Percentiles rank a stretch among this genome's conserved stretches.
phyloP scores from a whole-genome alignment of 768 basidiomycete species.

The Obba rivulosa region DNA sequence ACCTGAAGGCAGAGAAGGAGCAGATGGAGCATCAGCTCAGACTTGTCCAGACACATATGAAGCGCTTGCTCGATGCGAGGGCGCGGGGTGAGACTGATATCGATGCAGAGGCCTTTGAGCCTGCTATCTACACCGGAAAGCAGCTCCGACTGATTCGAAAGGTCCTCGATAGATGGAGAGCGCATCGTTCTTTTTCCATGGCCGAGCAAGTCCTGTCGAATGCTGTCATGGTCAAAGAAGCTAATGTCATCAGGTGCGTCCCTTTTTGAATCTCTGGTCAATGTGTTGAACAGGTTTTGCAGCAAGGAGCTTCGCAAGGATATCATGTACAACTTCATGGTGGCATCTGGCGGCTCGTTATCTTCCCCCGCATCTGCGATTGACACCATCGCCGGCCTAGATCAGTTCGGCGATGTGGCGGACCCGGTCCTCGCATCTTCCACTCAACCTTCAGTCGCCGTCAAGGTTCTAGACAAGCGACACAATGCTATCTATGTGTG shows the following conservation, averaged over 20 bases:
- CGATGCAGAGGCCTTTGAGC: slow-evolving; percentile 63
- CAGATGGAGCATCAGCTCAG: slow-evolving; percentile 89
- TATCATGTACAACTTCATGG: slow-evolving; percentile 88
- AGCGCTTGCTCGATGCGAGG: slow-evolving; percentile 68
- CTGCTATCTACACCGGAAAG: slow-evolving; percentile 74
- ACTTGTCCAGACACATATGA: slow-evolving; percentile 79
- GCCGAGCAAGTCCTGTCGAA: slow-evolving; percentile 82
- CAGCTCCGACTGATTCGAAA: slow-evolving; percentile 80
- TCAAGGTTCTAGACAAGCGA: slow-evolving; percentile 88
- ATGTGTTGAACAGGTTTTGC: slow-evolving; percentile 1
- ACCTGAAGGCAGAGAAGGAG: slow-evolving; percentile 84
- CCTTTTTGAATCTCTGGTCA: background rate
- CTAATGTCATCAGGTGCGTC: slow-evolving; percentile 82
- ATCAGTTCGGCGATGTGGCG: slow-evolving; percentile 90
- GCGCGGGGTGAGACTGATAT: slow-evolving; percentile 71
- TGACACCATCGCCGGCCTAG: slow-evolving; percentile 81
- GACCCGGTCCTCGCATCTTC: slow-evolving; percentile 70
- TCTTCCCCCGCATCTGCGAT: slow-evolving; percentile 78
- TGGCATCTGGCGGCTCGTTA: slow-evolving; percentile 77
- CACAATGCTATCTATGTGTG: slow-evolving; percentile 87
- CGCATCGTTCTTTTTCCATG: slow-evolving; percentile 84
- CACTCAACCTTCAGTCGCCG: slow-evolving; percentile 76
- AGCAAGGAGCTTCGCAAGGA: slow-evolving; percentile 86
- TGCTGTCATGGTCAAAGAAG: slow-evolving; percentile 88
- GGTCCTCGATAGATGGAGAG: slow-evolving; percentile 81